These are phyloP conservation scores for Wickerhamomyces alni DNA, from an alignment of 805 yeast species.

Conservation along the genomic window DNA sequence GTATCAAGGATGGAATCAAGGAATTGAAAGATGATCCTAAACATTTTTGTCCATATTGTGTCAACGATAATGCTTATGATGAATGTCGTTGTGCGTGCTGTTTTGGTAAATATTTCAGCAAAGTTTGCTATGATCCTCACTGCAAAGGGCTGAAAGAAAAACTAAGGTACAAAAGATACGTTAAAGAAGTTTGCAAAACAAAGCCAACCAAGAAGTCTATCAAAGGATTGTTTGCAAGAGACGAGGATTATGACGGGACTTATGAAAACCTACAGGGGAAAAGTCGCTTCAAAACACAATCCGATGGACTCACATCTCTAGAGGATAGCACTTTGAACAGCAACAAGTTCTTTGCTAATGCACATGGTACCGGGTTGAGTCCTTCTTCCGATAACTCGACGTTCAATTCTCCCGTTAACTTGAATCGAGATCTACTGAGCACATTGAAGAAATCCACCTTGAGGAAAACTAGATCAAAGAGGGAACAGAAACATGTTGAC, in stretches of 20 bases:
- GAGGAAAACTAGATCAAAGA: background rate
- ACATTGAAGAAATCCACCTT: background rate
- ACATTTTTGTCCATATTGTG: conserved; percentile 22
- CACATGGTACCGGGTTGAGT: no score
- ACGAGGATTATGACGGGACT: background rate
- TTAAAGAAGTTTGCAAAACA: conserved; percentile 19
- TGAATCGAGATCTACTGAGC: background rate
- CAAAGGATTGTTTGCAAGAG: conserved; percentile 6
- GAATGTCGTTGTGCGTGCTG: conserved; percentile 25
- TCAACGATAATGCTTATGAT: conserved; percentile 22
- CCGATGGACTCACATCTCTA: no score
- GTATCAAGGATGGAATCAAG: conserved; percentile 19
- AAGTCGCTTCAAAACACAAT: no score
- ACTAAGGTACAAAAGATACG: conserved; percentile 21
- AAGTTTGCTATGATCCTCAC: conserved; percentile 22
- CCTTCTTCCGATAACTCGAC: background rate
- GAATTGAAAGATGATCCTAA: conserved; percentile 16
- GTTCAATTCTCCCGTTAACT: background rate
- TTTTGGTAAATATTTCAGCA: conserved; percentile 21
- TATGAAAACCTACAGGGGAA: background rate
- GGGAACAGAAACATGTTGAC: no score
- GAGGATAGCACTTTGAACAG: no score
- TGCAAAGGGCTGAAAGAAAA: conserved; percentile 17
- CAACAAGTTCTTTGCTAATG: no score
- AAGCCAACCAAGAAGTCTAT: conserved; percentile 12